Evolutionary conservation across 73 alveolate species (phyloP), one percentile per base, ranked within the genome.

Genomic region (Paramecium pentaurelia): DNA sequence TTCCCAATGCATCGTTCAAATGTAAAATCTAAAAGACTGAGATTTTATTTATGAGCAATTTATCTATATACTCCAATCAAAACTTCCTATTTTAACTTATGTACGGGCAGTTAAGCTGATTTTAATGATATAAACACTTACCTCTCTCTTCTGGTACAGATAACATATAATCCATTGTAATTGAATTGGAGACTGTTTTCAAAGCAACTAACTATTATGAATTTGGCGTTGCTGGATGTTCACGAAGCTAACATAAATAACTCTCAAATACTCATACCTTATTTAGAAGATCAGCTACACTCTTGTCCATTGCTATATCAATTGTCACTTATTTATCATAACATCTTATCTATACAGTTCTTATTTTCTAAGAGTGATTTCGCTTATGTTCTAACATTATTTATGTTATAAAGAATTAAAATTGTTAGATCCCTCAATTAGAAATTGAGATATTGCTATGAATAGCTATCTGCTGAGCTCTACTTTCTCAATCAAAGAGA

Each of bases 1-100:
- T 89, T 89, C 16, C 94, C 94, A 16, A 89, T 71, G 27, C 94
- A 89, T 49, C 75, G 42, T 71, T 71, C 86, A 51, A 89, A 89
- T 37, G 22, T 71, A 37, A 89, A 89, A 20, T 68, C 94, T 71
- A 59, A 28, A 42, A 89, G 47, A 28, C 44, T 45, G 10, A 89
- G 20, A 42, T 44, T 85, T 42, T 5, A 25, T 25, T 28, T 37
- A 22, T 36, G 25, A 25, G 54, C 51, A 34, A 11, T 64, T 32
- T 80, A 30, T 80, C 58, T 80, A 44, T 80, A 80, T 2, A 80
- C 75, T 18, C 58, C 91, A 34, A 45, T 42, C 58, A 60, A 44
- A 25, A 27, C 91, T 54, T 54, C 70, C 11, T 34, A 18, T 80
- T 80, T 80, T 14, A 80, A 47, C 73, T 80, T 80, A 16, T 36